Evolutionary conservation across 257 asterid genomes (phyloP), one percentile per base, ranked within the genome.

Genomic region (Solanum tarapatanum): DNA sequence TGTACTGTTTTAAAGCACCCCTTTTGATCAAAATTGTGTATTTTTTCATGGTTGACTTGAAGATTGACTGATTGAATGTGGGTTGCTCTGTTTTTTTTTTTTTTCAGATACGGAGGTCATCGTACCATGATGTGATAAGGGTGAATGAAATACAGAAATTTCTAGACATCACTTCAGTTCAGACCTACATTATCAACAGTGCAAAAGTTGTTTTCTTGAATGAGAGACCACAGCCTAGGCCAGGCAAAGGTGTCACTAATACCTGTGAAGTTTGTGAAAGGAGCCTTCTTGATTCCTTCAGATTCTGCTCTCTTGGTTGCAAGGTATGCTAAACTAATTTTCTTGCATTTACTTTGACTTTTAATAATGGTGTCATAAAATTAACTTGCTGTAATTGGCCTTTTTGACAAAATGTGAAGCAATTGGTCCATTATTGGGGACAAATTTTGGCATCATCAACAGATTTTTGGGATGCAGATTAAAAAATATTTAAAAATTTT

Each of bases 271-370:
- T 94, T 4, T 95, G 98, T 80, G 95, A 94, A 68, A 92, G 98
- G 32, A 94, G 95, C 90, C 98, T 95, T 32, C 97, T 94, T 36
- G 98, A 94, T 48, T 92, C 96, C 87, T 95, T 94, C 94, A 87
- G 90, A 72, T 95, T 94, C 92, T 95, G 98, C 91, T 95, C 98
- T n/a, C 96, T 95, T 48, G 98, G 98, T 21, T 95, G 98, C 91
- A 95, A 95, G 98, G 98, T 95, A 39, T 39, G 85, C 24, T 70
- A 66, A 26, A 66, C 17, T 66, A 69, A 19, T 4, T 37, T 43
- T 86, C 36, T 79, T 80, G 73, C 87, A 82, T 85, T 87, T 12
- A 66, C 9, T 45, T 68, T 33, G 37, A 30, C 30, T 90, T 66
- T 43, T 35, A 74, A 35, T 35, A 74, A 35, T 10, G 17, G 19